Conservation (phyloP, 2,329 filamentous ascomycete species). For the Colletotrichum paranaense region DNA sequence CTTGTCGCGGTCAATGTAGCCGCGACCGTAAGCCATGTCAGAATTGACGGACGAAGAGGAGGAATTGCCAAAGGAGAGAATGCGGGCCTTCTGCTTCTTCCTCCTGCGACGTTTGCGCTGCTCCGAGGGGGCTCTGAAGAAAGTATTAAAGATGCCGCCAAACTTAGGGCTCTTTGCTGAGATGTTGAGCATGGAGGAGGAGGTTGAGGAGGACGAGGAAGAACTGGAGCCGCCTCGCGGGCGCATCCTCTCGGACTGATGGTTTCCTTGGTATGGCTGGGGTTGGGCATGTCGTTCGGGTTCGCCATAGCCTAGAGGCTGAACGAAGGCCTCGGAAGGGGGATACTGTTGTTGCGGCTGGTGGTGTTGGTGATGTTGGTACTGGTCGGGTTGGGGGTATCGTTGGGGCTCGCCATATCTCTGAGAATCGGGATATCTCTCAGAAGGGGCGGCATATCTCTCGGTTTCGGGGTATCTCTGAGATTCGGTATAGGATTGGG, state of each 20-base stretch:
- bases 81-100: slow-evolving; percentile 61
- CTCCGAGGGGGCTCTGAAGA: slow-evolving; percentile 72
- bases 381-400: slow-evolving; percentile 35
- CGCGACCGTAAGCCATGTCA: slow-evolving; percentile 75
- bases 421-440: slow-evolving; percentile 24
- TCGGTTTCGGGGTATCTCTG: slow-evolving; percentile 37
- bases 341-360: slow-evolving; percentile 24
- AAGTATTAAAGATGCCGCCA: slow-evolving; percentile 69
- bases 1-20: slow-evolving; percentile 60
- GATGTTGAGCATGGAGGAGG: slow-evolving; percentile 74
- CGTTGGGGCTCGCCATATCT: slow-evolving; percentile 23
- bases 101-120: slow-evolving; percentile 53
- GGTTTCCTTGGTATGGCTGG: slow-evolving; percentile 28
- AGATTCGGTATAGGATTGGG: slow-evolving; percentile 34
- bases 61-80: slow-evolving; percentile 70
- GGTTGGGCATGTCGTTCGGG: slow-evolving; percentile 24
- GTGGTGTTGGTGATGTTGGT: slow-evolving; percentile 34
- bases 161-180: slow-evolving; percentile 64
- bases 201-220: slow-evolving; percentile 62
- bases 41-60: slow-evolving; percentile 76
- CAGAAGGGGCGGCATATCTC: slow-evolving; percentile 5
- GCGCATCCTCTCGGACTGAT: slow-evolving; percentile 34
- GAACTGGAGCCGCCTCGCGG: slow-evolving; percentile 48
- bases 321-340: slow-evolving; percentile 8
- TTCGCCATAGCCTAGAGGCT: slow-evolving; percentile 16